Evolutionary conservation across 2,329 filamentous ascomycete species (phyloP), one percentile per base, ranked within the genome.

Genomic region (Beauveria australis): DNA sequence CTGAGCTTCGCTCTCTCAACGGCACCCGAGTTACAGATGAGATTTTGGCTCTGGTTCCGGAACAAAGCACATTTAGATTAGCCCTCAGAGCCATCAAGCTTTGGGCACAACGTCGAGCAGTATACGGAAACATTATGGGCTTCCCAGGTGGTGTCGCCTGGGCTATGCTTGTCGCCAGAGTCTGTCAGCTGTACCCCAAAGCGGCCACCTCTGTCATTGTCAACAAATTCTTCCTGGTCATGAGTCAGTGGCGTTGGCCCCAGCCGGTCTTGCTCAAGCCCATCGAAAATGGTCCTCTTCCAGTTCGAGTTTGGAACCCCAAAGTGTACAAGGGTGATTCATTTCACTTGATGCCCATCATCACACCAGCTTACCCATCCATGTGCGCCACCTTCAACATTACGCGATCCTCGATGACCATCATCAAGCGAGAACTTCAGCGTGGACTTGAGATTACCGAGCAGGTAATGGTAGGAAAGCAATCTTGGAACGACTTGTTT

Each of bases 381-480:
- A 97, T 97, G 92, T 97, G 94, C 73, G 89, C 94, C 1, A 97
- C 94, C 0, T 94, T 96, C 78, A 97, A 96, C 69, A 88, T 99
- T 63, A 92, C 89, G 3, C 80, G 84, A 65, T 97, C 93, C 1
- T 95, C 92, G 1, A 91, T 92, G 78, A 79, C 83, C 7, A 85
- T 97, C 54, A 92, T 99, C 69, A 84, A 91, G 65, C 82, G 87
- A 52, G 94, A 99, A 71, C 83, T 97, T 22, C 81, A 87, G 64
- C 85, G 90, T 43, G 94, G 88, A 5, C 84, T 87, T 56, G 81
- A 89, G 56, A 88, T 97, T 59, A 86, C 91, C 10, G 86, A 89
- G 64, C 84, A 86, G 66, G 95, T 99, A 63, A 88, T 93, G 75
- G 72, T 81, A 37, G 90, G 89, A 61, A 89, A 89, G 68, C 81